Conservation (phyloP, 148 eudicot genomes). For the Limonium bicolor region DNA sequence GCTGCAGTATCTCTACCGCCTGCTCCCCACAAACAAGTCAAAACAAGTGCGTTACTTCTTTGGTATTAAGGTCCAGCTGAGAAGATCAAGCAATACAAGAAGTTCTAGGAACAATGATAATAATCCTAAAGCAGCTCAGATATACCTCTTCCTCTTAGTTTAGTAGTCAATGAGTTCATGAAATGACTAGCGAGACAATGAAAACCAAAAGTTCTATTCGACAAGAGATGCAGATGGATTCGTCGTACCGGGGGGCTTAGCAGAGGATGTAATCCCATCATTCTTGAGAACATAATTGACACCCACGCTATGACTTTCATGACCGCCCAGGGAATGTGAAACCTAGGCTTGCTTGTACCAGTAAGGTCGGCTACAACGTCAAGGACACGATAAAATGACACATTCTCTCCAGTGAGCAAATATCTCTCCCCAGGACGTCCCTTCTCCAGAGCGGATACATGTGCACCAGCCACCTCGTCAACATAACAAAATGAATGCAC, state of each 20-base stretch:
- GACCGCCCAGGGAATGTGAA: conserved; percentile 34
- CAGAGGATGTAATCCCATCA: conserved; percentile 74
- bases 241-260: conserved; percentile 97
- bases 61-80: no score
- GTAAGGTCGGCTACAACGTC: conserved; percentile 62
- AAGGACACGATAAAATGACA: conserved; percentile 72
- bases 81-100: conserved; percentile 1
- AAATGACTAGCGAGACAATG: no score
- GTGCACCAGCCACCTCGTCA: conserved; percentile 85
- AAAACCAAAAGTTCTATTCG: no score
- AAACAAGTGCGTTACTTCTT: no score
- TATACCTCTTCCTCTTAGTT: no score
- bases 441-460: conserved; percentile 57
- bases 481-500: conserved; percentile 63
- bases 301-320: conserved; percentile 63
- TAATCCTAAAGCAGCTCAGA: no score
- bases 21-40: no score
- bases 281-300: conserved; percentile 37
- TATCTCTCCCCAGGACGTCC: conserved; percentile 74
- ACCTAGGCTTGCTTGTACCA: conserved; percentile 40
- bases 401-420: conserved; percentile 90
- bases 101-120: no score
- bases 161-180: no score
- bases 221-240: no score
- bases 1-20: conserved; percentile 45